Percentiles rank a stretch among this genome's conserved stretches.
phyloP scores from a whole-genome alignment of 257 asterid species.

The Thymus quinquecostatus region DNA sequence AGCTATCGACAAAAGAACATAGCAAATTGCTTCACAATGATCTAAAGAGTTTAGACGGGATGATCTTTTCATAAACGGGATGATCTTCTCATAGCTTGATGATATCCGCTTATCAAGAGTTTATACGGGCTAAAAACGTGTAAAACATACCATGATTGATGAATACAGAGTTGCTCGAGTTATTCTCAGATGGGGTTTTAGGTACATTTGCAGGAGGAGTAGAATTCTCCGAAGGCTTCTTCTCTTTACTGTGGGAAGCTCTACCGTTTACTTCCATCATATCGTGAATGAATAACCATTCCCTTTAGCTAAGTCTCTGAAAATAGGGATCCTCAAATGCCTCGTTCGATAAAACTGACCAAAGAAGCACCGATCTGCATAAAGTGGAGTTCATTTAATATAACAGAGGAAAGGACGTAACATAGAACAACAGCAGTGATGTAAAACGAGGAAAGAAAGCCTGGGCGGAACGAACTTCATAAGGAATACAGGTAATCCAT shows the following conservation, averaged over 20 bases:
- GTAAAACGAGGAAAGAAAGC: neutral
- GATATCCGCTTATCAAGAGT: neutral
- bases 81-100: conserved; percentile 7
- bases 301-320: conserved; percentile 40
- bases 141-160: conserved; percentile 71
- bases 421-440: neutral
- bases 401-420: conserved; percentile 14
- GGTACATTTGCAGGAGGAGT: conserved; percentile 42
- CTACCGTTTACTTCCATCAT: conserved; percentile 59
- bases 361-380: conserved; percentile 32
- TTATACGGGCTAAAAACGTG: conserved; percentile 10
- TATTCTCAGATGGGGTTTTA: conserved; percentile 53
- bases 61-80: neutral
- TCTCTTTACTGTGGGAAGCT: conserved; percentile 52
- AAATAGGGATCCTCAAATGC: conserved; percentile 29
- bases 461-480: conserved; percentile 18
- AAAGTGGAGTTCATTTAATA: conserved; percentile 14
- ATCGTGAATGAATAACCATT: conserved; percentile 50
- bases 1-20: too few species aligned
- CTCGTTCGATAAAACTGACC: conserved; percentile 19
- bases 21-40: too few species aligned
- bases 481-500: neutral
- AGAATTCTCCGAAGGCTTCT: conserved; percentile 53
- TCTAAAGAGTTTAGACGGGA: too few species aligned
- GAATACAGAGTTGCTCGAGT: conserved; percentile 49